Evolutionary conservation across 371 early-diverging fungal genomes (phyloP).

Genomic region (Mortierella sp.): DNA sequence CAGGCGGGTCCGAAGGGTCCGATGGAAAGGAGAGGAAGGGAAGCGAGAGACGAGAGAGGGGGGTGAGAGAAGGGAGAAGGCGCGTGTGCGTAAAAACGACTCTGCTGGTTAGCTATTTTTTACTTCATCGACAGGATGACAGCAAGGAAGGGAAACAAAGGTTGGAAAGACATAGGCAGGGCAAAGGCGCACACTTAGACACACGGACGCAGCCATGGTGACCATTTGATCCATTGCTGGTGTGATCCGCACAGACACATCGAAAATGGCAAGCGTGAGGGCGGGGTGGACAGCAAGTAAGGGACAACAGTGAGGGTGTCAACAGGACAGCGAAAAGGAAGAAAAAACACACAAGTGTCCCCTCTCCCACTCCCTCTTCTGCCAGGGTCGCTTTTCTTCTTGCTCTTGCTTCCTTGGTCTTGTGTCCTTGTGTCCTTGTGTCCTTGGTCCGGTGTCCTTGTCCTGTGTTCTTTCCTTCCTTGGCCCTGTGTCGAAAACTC

Average conservation of each 20-base stretch:
- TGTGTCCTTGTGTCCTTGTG: not conserved
- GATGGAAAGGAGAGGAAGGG: slow-evolving; percentile 19
- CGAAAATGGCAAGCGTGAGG: not conserved
- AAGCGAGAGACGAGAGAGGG: no score
- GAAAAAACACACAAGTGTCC: not conserved
- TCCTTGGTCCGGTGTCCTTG: not conserved
- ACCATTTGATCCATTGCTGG: not conserved
- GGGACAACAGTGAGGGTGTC: not conserved
- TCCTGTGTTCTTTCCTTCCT: not conserved
- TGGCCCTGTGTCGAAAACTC: not conserved
- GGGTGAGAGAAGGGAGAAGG: slow-evolving; percentile 8
- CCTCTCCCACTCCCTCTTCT: not conserved
- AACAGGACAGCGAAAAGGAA: not conserved
- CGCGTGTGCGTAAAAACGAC: not conserved
- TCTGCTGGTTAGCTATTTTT: not conserved
- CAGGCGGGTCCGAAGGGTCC: not conserved
- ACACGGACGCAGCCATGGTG: not conserved
- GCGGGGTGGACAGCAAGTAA: not conserved
- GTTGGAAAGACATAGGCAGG: no score
- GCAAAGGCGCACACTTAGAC: not conserved
- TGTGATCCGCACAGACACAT: not conserved
- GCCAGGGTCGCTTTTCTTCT: not conserved
- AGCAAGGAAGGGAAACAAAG: not conserved
- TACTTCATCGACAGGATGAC: not conserved
- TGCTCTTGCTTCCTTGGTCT: not conserved